Conservation (phyloP, 805 yeast species). For the Deakozyma indianensis region DNA sequence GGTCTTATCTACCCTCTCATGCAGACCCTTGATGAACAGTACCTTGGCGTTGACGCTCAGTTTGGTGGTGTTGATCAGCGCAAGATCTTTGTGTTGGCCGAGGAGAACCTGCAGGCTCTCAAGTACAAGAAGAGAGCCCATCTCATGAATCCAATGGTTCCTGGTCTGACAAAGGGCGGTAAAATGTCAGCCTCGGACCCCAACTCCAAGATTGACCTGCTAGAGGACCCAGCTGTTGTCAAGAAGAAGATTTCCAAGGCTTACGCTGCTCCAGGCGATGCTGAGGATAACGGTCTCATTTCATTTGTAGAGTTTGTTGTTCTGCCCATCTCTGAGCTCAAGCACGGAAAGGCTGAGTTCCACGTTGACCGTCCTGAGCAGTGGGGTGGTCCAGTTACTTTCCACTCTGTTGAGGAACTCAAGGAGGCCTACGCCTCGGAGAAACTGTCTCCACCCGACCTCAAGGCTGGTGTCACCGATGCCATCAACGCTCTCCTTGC, state of each 20-base stretch:
- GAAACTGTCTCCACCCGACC: slow-evolving; percentile 80
- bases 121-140: slow-evolving; percentile 98
- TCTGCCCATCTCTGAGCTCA: slow-evolving; percentile 73
- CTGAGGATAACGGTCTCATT: slow-evolving; percentile 81
- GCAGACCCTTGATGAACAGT: slow-evolving; percentile 97
- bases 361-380: slow-evolving; percentile 84
- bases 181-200: slow-evolving; percentile 99
- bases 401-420: slow-evolving; percentile 49
- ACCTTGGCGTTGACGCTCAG: slow-evolving; percentile 78
- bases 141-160: slow-evolving; percentile 98
- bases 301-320: slow-evolving; percentile 76
- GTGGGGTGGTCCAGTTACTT: slow-evolving; percentile 86
- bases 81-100: slow-evolving; percentile 92
- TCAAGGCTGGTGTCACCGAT: slow-evolving; percentile 83
- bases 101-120: slow-evolving; percentile 71
- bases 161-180: slow-evolving; percentile 90
- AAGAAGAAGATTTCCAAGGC: slow-evolving; percentile 87
- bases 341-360: slow-evolving; percentile 44
- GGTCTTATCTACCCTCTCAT: slow-evolving; percentile 95
- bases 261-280: slow-evolving; percentile 87
- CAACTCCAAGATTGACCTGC: slow-evolving; percentile 85
- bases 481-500: slow-evolving; percentile 67
- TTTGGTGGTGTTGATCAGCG: slow-evolving; percentile 99
- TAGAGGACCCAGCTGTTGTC: slow-evolving; percentile 79
- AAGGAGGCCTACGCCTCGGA: slow-evolving; percentile 59